These are phyloP conservation scores for Daedalea quercina DNA, from an alignment of 768 basidiomycete genomes.

Conservation along the genomic window DNA sequence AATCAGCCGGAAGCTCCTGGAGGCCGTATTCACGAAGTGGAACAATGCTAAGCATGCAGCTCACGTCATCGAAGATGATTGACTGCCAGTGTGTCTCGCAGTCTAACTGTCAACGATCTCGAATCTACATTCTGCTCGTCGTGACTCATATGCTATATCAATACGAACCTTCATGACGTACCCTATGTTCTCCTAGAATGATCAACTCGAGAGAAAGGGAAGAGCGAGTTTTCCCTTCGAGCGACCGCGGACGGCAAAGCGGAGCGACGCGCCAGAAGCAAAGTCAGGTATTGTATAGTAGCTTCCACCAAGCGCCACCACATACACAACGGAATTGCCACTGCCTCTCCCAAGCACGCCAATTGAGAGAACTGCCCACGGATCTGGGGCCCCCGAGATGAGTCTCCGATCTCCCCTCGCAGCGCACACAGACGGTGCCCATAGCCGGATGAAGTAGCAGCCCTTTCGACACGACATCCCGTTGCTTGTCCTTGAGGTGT, in stretches of 20 bases:
- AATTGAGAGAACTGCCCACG: slow-evolving; percentile 31
- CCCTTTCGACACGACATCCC: slow-evolving; percentile 63
- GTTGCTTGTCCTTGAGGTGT: slow-evolving; percentile 32
- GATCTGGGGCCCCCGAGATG: slow-evolving; percentile 6
- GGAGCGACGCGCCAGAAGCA: too few species aligned
- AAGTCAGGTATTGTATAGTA: too few species aligned
- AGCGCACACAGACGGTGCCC: slow-evolving; percentile 49
- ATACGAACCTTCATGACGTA: too few species aligned
- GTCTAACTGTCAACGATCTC: too few species aligned
- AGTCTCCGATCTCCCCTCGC: slow-evolving; percentile 51
- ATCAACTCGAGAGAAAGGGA: too few species aligned
- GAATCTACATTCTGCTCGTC: too few species aligned
- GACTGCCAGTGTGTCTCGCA: background rate
- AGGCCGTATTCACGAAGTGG: slow-evolving; percentile 49
- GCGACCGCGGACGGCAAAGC: too few species aligned
- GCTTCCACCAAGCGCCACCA: slow-evolving; percentile 52
- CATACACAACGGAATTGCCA: slow-evolving; percentile 63
- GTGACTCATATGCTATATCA: too few species aligned
- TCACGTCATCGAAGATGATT: slow-evolving; percentile 20
- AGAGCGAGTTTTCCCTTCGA: too few species aligned
- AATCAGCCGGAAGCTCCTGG: slow-evolving; percentile 55
- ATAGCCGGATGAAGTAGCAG: slow-evolving; percentile 31
- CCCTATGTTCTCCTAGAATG: too few species aligned
- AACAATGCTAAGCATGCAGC: slow-evolving; percentile 23
- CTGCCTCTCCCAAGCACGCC: slow-evolving; percentile 61